Base-by-base conservation (phyloP, 2,329 filamentous ascomycete genomes). In the Fusarium goolgardi region DNA sequence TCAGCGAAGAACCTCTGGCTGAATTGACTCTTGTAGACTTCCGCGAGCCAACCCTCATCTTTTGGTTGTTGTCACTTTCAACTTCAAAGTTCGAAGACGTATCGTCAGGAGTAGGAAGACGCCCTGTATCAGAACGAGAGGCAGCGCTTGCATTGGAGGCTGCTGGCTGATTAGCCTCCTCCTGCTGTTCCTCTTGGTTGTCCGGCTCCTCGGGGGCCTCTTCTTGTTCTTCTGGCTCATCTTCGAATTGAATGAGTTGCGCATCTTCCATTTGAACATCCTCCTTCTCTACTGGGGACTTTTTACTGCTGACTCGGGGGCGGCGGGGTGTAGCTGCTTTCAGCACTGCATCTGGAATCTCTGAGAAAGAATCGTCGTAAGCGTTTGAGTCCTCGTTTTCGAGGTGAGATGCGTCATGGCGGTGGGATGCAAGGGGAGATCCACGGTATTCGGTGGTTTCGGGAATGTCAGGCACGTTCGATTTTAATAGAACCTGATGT, bases 341-440 rank as follows among this genome's bases (percentile, higher is more conserved):
- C 6, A 88, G 80, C 4, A 86, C 77, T 6, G 75, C 79, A 18
- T 84, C 81, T 1, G 86, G 84, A 18, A 88, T 85, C 52, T 86
- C 84, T 0, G 85, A 88, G 67, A 88, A 88, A 0, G 85, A 86
- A 64, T 88, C 85, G 2, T 87, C 83, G 44, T 86, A 85, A 29
- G 75, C 50, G 39, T 75, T 76, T 4, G 76, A 73, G 23, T 79
- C 76, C 3, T 78, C 75, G 3, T 75, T 70, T 4, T 72, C 72
- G 1, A 67, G 52, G 12, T 39, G 46, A 7, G 44, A 62, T 31
- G 71, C 34, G 49, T 47, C 44, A 31, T 50, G 58, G 16, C 47
- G 46, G 29, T 59, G 49, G 41, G 66, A 39, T 11, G 53, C 55
- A 11, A 63, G 27, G 16, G 61, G 41, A 16, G 61, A 55, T 31